Percentiles rank a stretch among this genome's conserved stretches.
Evolutionary conservation across 208 protist genomes (phyloP).

Genomic region (Wallacemonas sp.): DNA sequence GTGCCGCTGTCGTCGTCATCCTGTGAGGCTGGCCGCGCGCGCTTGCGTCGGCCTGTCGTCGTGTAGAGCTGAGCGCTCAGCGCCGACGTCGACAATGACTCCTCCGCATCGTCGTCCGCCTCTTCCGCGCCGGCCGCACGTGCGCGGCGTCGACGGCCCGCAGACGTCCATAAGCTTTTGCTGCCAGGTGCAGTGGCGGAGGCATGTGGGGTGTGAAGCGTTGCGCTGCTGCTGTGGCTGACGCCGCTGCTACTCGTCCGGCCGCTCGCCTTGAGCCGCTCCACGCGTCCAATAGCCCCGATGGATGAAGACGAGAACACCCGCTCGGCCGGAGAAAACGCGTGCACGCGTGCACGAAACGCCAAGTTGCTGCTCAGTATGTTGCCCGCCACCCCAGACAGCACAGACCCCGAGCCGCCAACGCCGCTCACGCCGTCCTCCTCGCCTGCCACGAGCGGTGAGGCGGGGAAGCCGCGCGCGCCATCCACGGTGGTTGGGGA

Average conservation of each 20-base stretch:
- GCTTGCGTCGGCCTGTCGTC: constrained; percentile 1
- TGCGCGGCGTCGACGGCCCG: neutral
- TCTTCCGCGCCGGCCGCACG: neutral
- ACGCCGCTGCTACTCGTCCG: neutral
- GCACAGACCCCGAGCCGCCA: neutral
- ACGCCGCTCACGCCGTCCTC: neutral
- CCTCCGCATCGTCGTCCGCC: neutral
- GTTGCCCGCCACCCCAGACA: neutral
- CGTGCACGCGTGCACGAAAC: constrained; percentile 57
- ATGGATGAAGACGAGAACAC: constrained; percentile 77
- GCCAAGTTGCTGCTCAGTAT: constrained; percentile 17
- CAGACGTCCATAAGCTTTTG: neutral
- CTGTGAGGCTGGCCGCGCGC: neutral
- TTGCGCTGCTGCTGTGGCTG: neutral
- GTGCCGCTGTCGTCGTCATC: neutral
- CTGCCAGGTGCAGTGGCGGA: neutral
- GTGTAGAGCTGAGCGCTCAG: constrained; percentile 6
- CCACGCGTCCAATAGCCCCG: constrained; percentile 65
- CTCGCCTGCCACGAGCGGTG: neutral
- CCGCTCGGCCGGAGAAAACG: constrained; percentile 69
- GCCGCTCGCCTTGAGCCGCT: constrained; percentile 43
- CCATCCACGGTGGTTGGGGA: neutral
- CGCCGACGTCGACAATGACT: constrained; percentile 9
- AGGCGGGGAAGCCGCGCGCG: neutral
- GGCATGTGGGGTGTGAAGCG: neutral